Percentiles rank a stretch among this genome's conserved stretches.
Conservation (phyloP, 352 stramenopile species). For the Phytophthora cryptogea region DNA sequence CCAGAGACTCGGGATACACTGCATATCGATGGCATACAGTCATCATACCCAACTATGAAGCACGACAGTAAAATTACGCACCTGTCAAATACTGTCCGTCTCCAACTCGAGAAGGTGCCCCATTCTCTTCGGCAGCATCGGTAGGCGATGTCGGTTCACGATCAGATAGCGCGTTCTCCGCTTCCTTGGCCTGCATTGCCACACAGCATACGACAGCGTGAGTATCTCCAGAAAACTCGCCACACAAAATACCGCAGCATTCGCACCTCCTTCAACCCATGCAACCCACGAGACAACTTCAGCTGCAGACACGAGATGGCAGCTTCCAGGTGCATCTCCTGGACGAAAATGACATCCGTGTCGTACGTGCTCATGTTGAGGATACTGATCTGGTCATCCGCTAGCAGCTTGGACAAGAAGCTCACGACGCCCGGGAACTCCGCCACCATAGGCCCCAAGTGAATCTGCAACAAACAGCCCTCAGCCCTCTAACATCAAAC, state of each 20-base stretch:
- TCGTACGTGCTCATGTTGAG: constrained; percentile 92
- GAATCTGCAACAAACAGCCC: constrained; percentile 52
- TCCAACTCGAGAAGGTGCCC: constrained; percentile 43
- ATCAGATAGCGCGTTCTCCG: constrained; percentile 44
- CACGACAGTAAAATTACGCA: constrained; percentile 20
- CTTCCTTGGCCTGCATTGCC: constrained; percentile 52
- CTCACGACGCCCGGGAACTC: constrained; percentile 86
- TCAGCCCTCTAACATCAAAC: too few species aligned
- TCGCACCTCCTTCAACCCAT: constrained; percentile 78
- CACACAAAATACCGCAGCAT: neutral
- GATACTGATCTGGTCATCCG: constrained; percentile 87
- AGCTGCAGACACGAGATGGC: constrained; percentile 76
- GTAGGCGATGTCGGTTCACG: constrained; percentile 24
- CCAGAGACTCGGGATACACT: constrained; percentile 81
- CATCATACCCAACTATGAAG: neutral
- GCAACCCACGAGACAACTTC: constrained; percentile 78
- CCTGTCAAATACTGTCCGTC: constrained; percentile 81
- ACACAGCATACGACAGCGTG: neutral
- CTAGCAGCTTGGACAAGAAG: constrained; percentile 84
- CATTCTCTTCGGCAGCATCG: constrained; percentile 22
- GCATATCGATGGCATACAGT: constrained; percentile 1
- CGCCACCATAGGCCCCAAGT: constrained; percentile 84
- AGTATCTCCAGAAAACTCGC: neutral
- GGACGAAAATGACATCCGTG: constrained; percentile 89
- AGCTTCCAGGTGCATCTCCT: constrained; percentile 66